phyloP scores from a whole-genome alignment of 2,329 filamentous ascomycete species.

The Xylaria multiplex region DNA sequence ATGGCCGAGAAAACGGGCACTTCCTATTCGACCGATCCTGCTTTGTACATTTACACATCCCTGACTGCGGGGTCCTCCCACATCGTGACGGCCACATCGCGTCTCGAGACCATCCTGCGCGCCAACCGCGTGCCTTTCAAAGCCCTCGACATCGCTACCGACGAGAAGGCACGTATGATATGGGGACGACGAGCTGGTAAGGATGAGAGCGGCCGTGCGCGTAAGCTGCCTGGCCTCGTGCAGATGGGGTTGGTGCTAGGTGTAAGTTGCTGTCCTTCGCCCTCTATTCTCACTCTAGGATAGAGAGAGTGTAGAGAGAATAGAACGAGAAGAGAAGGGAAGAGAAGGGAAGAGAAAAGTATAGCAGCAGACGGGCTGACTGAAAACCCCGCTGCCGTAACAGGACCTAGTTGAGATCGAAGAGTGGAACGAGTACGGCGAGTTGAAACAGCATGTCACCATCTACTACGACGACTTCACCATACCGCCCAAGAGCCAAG shows the following conservation, averaged over 20 bases:
- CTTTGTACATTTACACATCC: constrained; percentile 95
- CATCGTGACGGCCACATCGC: constrained; percentile 94
- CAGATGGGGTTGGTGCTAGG: constrained; percentile 87
- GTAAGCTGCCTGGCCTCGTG: constrained; percentile 88
- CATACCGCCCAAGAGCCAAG: constrained; percentile 65
- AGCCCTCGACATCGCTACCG: constrained; percentile 88
- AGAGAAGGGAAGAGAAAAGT: neutral
- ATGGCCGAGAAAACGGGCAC: constrained; percentile 48
- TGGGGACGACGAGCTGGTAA: constrained; percentile 88
- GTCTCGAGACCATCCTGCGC: constrained; percentile 94
- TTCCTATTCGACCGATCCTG: constrained; percentile 69
- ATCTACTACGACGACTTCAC: constrained; percentile 72
- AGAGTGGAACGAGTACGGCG: constrained; percentile 99
- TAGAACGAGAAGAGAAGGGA: too few species aligned
- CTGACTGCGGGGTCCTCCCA: constrained; percentile 94
- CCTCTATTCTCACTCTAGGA: neutral
- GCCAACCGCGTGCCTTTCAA: constrained; percentile 95
- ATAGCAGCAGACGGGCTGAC: constrained; percentile 22
- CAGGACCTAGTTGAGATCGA: constrained; percentile 94
- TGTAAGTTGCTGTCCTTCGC: constrained; percentile 64
- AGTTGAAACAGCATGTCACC: constrained; percentile 86
- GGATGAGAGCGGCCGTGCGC: constrained; percentile 65
- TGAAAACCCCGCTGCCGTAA: constrained; percentile 2
- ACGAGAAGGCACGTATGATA: constrained; percentile 86
- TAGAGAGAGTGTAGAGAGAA: neutral